phyloP scores from a whole-genome alignment of 2,329 filamentous ascomycete genomes.

The Epichloe uncinata region DNA sequence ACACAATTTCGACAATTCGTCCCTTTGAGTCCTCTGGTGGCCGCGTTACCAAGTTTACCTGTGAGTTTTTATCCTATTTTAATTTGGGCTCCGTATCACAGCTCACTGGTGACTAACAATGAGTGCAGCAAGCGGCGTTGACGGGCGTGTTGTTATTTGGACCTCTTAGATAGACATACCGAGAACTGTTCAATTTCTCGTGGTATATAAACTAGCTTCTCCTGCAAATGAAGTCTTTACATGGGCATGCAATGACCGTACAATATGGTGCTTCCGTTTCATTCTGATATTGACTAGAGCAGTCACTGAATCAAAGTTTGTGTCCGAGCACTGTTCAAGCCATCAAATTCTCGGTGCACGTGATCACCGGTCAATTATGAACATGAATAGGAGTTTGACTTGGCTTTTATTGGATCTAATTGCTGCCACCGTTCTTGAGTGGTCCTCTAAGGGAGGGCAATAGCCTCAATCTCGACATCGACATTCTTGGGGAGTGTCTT shows the following conservation, averaged over 20 bases:
- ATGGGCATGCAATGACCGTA: not conserved
- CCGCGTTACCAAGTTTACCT: slow-evolving; percentile 68
- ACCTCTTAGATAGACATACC: slow-evolving; percentile 32
- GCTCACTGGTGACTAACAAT: slow-evolving; percentile 14
- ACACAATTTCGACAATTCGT: slow-evolving; percentile 80
- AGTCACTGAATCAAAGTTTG: not conserved
- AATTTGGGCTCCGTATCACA: not conserved
- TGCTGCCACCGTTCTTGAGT: not conserved
- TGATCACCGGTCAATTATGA: not conserved
- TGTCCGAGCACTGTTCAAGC: not conserved
- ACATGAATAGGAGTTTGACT: not conserved
- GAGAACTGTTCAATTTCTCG: not conserved
- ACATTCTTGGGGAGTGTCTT: slow-evolving; percentile 79
- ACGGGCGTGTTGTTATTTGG: slow-evolving; percentile 74
- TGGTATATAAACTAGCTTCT: not conserved
- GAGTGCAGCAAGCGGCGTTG: slow-evolving; percentile 59
- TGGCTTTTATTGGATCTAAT: not conserved
- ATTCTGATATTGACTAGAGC: not conserved
- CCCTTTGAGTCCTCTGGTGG: slow-evolving; percentile 55
- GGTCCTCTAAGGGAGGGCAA: slow-evolving; percentile 48
- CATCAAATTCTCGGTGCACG: not conserved
- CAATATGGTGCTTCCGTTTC: not conserved
- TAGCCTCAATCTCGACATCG: slow-evolving; percentile 81
- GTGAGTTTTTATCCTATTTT: slow-evolving; percentile 44
- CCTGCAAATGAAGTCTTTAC: not conserved